These are phyloP conservation scores for Cryphonectria parasitica DNA, from an alignment of 2,329 filamentous ascomycete species.

Conservation along the genomic window DNA sequence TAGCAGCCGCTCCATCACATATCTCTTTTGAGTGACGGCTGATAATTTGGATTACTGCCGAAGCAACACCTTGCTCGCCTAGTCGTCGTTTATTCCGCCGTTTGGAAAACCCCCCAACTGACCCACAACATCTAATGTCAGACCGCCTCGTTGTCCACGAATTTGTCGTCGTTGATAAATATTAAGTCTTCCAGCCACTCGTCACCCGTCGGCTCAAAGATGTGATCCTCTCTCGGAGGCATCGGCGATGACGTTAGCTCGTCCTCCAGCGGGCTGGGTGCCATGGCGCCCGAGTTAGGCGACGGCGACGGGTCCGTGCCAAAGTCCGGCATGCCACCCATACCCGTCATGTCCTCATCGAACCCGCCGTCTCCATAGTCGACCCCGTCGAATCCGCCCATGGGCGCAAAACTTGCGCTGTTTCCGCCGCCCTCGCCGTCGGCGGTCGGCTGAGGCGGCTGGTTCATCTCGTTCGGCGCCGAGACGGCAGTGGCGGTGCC, in stretches of 20 bases:
- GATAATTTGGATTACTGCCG: background rate
- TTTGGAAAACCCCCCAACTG: too few species aligned
- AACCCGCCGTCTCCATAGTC: constrained; percentile 18
- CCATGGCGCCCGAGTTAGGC: constrained; percentile 25
- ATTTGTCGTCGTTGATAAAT: constrained; percentile 27
- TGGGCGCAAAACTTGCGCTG: constrained; percentile 25
- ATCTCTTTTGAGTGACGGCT: background rate
- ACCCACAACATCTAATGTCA: background rate
- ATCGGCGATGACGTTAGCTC: constrained; percentile 27
- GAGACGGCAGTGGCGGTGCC: background rate
- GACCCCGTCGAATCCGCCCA: constrained; percentile 15
- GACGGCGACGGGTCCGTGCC: constrained; percentile 25
- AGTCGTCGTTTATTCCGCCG: background rate
- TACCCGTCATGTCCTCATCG: constrained; percentile 19
- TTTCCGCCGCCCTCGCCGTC: constrained; percentile 13
- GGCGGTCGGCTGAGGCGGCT: constrained; percentile 23
- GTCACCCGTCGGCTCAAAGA: constrained; percentile 26
- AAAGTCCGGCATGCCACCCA: constrained; percentile 28
- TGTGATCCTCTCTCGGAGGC: constrained; percentile 20
- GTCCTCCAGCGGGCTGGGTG: constrained; percentile 28
- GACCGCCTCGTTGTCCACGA: constrained; percentile 22
- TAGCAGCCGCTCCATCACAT: background rate
- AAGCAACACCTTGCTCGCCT: background rate
- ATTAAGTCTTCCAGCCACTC: constrained; percentile 29
- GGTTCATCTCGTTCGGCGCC: constrained; percentile 23